These are phyloP conservation scores for Starmerella roubikii DNA, from an alignment of 805 yeast species.

Conservation along the genomic window DNA sequence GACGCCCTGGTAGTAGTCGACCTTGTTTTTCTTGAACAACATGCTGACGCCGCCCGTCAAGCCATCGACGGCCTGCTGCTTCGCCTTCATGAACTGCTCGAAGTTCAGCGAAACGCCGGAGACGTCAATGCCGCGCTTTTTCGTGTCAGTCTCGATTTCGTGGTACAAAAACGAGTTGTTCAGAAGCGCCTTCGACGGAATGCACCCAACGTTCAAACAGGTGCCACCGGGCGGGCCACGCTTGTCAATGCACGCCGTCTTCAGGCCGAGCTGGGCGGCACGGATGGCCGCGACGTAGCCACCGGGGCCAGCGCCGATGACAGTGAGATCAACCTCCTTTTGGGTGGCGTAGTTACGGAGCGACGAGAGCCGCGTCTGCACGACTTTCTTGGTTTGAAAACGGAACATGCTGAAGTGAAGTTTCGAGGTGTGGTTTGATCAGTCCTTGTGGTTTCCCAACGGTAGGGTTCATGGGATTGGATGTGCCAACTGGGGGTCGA, in stretches of 20 bases:
- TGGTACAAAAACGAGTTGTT: constrained; percentile 92
- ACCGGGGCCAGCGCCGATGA: constrained; percentile 99
- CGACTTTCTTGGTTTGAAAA: constrained; percentile 8
- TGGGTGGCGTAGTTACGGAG: constrained; percentile 18
- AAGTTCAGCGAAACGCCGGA: constrained; percentile 60
- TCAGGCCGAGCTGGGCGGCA: constrained; percentile 90
- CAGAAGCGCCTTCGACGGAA: constrained; percentile 89
- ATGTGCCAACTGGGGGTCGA: too few species aligned
- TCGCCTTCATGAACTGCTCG: constrained; percentile 72
- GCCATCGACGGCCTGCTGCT: constrained; percentile 77
- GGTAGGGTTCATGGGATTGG: too few species aligned
- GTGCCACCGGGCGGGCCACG: constrained; percentile 97
- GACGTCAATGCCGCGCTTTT: constrained; percentile 80
- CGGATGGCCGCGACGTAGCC: constrained; percentile 98
- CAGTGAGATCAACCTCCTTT: constrained; percentile 73
- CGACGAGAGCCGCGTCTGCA: constrained; percentile 6
- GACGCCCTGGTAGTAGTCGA: constrained; percentile 83
- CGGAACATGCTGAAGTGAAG: constrained; percentile 12
- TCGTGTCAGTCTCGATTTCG: constrained; percentile 72
- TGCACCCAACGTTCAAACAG: constrained; percentile 97
- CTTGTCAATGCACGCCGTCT: constrained; percentile 94
- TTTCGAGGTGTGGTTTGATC: background rate
- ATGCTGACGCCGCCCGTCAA: constrained; percentile 89
- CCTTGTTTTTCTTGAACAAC: constrained; percentile 91
- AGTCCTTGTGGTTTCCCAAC: background rate